Conservation (phyloP, 1,139 yeast genomes). For the Pichiaceae sp. region DNA sequence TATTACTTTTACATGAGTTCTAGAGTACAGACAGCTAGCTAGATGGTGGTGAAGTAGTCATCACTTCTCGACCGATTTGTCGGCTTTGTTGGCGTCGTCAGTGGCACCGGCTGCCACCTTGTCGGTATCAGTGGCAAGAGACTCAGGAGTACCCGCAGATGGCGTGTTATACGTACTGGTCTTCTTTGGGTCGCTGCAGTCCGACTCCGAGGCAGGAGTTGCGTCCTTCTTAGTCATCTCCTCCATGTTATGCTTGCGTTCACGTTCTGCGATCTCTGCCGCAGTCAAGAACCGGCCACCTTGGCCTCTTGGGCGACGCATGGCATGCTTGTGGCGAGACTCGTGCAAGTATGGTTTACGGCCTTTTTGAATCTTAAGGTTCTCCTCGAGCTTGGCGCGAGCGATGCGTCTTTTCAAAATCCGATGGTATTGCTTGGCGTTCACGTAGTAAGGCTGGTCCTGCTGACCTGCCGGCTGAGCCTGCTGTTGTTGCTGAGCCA, state of each 20-base stretch:
- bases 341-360: constrained; percentile 94
- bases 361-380: constrained; percentile 78
- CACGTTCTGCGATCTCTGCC: constrained; percentile 88
- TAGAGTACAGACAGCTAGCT: not conserved
- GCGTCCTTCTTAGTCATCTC: constrained; percentile 8
- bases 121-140: too few species aligned
- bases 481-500: constrained; percentile 1
- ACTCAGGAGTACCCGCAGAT: too few species aligned
- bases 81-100: too few species aligned
- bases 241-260: constrained; percentile 39
- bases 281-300: constrained; percentile 97
- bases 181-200: not conserved
- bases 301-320: constrained; percentile 98
- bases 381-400: constrained; percentile 86
- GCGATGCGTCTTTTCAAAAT: constrained; percentile 90
- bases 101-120: too few species aligned
- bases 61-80: too few species aligned
- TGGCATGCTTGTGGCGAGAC: constrained; percentile 96
- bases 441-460: constrained; percentile 94
- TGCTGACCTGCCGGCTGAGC: constrained; percentile 8
- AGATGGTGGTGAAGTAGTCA: not conserved
- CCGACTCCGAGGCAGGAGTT: not conserved
- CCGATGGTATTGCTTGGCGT: constrained; percentile 95
- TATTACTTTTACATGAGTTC: too few species aligned
- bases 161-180: too few species aligned